Percentiles rank a stretch among this genome's conserved stretches.
Conservation (phyloP, 306 rosid species). For the Coriaria nepalensis region DNA sequence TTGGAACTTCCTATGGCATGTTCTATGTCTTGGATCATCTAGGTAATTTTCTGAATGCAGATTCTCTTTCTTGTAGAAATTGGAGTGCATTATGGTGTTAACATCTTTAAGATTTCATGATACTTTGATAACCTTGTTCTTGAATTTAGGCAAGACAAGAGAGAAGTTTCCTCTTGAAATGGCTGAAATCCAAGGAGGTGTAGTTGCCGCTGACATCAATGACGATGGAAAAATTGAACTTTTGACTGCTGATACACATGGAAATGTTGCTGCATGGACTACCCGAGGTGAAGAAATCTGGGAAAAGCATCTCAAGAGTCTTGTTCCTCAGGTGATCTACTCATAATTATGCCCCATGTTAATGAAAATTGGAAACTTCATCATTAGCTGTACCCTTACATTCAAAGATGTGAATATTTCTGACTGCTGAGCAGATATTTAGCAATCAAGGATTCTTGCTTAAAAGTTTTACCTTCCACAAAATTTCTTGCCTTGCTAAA, state of each 20-base stretch:
- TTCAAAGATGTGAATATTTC: no score
- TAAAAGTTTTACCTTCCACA: no score
- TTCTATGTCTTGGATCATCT: conserved; percentile 90
- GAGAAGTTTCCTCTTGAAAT: conserved; percentile 92
- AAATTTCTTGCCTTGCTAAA: no score
- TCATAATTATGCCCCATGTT: not conserved
- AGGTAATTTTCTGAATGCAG: conserved; percentile 35
- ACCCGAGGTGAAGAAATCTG: conserved; percentile 79
- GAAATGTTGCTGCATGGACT: conserved; percentile 96
- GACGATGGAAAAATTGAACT: conserved; percentile 98
- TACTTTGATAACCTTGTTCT: conserved; percentile 12
- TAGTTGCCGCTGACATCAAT: conserved; percentile 90
- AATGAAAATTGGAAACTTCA: not conserved
- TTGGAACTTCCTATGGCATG: conserved; percentile 89
- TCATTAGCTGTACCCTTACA: no score
- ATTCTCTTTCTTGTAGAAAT: not conserved
- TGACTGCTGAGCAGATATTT: no score
- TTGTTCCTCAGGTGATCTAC: conserved; percentile 66
- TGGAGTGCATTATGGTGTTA: not conserved
- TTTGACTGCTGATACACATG: conserved; percentile 80
- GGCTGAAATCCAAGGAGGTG: conserved; percentile 93
- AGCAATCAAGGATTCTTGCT: no score
- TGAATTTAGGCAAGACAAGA: conserved; percentile 70
- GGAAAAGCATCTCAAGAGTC: conserved; percentile 84
- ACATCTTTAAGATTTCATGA: not conserved